A percentile compares a stretch with the other conserved stretches of the same genome.
Conservation (phyloP, 192 early-diverging fungal species). For the Oehlia diaphana region DNA sequence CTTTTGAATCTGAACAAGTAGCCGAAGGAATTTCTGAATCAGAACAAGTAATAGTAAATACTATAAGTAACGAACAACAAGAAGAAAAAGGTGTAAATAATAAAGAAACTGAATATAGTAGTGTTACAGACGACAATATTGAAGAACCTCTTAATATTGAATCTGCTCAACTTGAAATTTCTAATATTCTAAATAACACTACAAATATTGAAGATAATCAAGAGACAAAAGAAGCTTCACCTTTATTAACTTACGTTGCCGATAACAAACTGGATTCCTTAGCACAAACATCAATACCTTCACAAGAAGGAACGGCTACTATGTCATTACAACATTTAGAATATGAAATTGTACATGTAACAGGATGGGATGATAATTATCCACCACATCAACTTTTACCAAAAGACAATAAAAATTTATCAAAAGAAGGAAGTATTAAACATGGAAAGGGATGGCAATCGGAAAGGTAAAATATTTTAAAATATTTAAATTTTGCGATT, state of each 20-base stretch:
- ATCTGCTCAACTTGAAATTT: neutral
- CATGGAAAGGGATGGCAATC: slow-evolving; percentile 53
- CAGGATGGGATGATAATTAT: slow-evolving; percentile 45
- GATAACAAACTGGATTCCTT: neutral
- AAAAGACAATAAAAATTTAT: slow-evolving; percentile 29
- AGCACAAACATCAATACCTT: neutral
- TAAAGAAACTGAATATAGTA: neutral
- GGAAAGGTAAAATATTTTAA: slow-evolving; percentile 40
- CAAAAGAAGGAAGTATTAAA: slow-evolving; percentile 7
- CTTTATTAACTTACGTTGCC: neutral
- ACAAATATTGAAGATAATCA: too few species aligned
- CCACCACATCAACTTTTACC: slow-evolving; percentile 44
- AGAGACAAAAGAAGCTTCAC: neutral
- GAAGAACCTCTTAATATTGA: neutral
- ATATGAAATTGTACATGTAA: slow-evolving; percentile 30
- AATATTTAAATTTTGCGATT: neutral
- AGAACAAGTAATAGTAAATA: neutral
- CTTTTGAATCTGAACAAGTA: neutral
- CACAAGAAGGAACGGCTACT: neutral
- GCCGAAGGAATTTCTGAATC: neutral
- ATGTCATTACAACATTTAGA: slow-evolving; percentile 13
- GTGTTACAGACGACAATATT: neutral
- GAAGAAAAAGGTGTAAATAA: neutral
- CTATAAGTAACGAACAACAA: neutral
- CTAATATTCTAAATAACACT: neutral